Evolutionary conservation across 2,329 filamentous ascomycete genomes (phyloP), one percentile per base, ranked within the genome.

Genomic region (Cryoendolithus antarcticus): DNA sequence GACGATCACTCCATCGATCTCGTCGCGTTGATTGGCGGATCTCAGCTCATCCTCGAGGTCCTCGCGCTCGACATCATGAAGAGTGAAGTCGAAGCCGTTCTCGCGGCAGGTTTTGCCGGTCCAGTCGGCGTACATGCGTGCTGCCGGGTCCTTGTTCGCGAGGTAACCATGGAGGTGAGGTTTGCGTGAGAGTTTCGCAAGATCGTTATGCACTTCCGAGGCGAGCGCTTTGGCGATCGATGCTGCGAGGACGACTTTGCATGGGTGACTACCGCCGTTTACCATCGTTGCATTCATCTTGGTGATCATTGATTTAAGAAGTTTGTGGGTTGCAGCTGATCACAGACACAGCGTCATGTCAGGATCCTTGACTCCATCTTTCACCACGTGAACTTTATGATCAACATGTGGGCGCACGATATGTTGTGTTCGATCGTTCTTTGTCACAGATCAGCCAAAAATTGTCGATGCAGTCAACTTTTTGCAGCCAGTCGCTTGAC

Each of bases 51-150:
- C 85, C 69, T 98, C 91, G 46, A 96, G 82, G 34, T 78, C 72
- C 57, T 96, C 88, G 59, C 89, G 89, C 54, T 83, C 75, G 38
- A 94, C 79, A 56, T 79, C 75, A 51, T 82, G 82, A 44, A 96
- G 75, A 50, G 86, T 78, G 61, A 95, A 98, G 48, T 76, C 72
- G 66, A 96, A 94, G 54, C 86, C 89, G 69, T 95, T 93, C 62
- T 96, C 89, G 62, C 80, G 75, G 63, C 86, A 94, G 3, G 91
- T 95, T 72, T 93, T 95, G 62, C 86, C 84, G 31, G 89, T 95
- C 85, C 86, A 95, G 62, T 95, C 85, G 39, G 91, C 91, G 60
- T 98, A 96, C 68, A 93, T 86, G 52, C 83, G 71, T 28, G 89
- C 89, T 30, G 86, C 85, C 24, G 88, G 86, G 63, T 98, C 91